Evolutionary conservation across 1,284 basidiomycete species (phyloP).

Genomic region (Leccinum insolens): DNA sequence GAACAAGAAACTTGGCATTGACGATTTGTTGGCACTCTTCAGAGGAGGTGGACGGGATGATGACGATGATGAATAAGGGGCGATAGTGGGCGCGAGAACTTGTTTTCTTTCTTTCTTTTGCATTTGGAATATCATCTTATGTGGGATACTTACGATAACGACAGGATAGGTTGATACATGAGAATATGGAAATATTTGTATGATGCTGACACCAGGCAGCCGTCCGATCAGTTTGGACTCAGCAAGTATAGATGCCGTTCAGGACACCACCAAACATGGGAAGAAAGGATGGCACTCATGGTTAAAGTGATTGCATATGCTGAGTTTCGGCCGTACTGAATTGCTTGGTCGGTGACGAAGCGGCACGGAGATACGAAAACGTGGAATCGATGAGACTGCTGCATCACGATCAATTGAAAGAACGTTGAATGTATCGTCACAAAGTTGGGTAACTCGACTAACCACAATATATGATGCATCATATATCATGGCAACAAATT

Average conservation of each 20-base stretch:
- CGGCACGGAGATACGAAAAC: not conserved
- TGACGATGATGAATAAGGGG: slow-evolving; percentile 47
- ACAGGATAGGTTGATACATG: not conserved
- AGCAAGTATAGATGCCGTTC: not conserved
- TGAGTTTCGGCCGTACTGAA: not conserved
- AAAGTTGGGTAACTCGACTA: not conserved
- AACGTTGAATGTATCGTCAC: not conserved
- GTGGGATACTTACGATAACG: not conserved
- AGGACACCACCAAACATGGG: not conserved
- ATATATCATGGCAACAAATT: not conserved
- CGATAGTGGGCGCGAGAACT: not conserved
- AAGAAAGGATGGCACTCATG: not conserved
- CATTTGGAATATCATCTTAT: not conserved
- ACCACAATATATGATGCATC: not conserved
- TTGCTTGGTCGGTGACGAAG: not conserved
- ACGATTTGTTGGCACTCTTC: slow-evolving; percentile 84
- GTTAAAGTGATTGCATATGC: not conserved
- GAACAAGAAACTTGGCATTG: slow-evolving; percentile 82
- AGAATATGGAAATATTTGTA: not conserved
- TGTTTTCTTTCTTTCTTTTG: not conserved
- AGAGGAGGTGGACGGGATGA: slow-evolving; percentile 57
- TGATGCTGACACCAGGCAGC: not conserved
- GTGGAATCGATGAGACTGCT: not conserved
- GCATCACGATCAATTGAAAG: not conserved
- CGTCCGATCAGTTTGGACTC: not conserved